Percentiles rank a stretch among this genome's conserved stretches.
Evolutionary conservation across 768 basidiomycete species (phyloP).

Genomic region (Daedaleopsis sinensis): DNA sequence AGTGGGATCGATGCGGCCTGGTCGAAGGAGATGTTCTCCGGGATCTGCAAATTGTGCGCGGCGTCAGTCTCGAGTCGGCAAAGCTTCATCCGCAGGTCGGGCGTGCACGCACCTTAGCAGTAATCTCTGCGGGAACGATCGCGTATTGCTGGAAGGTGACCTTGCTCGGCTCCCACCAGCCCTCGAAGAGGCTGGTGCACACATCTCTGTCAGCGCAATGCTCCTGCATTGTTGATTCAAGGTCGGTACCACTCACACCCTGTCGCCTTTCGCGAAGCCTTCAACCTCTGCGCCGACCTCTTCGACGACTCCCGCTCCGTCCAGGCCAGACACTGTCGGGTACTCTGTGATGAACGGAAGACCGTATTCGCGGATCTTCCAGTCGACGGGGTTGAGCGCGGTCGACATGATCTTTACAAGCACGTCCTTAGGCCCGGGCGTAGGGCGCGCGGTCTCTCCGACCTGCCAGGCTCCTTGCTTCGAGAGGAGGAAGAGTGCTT

Average conservation of each 20-base stretch:
- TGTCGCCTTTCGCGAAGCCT: no score
- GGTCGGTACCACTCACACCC: slow-evolving; percentile 25
- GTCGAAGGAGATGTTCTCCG: slow-evolving; percentile 39
- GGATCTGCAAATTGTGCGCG: slow-evolving; percentile 36
- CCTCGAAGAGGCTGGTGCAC: slow-evolving; percentile 27
- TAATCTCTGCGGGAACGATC: slow-evolving; percentile 29
- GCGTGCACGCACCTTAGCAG: slow-evolving; percentile 24
- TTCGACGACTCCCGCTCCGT: slow-evolving; percentile 40
- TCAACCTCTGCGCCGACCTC: slow-evolving; percentile 41
- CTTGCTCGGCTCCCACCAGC: slow-evolving; percentile 14
- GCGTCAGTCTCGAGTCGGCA: not conserved
- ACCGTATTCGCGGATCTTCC: slow-evolving; percentile 34
- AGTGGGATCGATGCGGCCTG: slow-evolving; percentile 46
- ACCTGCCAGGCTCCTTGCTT: slow-evolving; percentile 10
- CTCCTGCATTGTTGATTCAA: not conserved
- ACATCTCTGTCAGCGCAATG: not conserved
- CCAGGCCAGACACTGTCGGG: slow-evolving; percentile 29
- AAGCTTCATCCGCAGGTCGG: not conserved
- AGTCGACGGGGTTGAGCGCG: slow-evolving; percentile 38
- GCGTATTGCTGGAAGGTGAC: slow-evolving; percentile 34
- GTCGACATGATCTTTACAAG: slow-evolving; percentile 30
- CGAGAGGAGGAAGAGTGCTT: slow-evolving; percentile 14
- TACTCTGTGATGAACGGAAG: slow-evolving; percentile 12
- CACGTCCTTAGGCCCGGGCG: slow-evolving; percentile 26
- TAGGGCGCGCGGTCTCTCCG: not conserved